These are phyloP conservation scores for Stagonosporopsis chrysanthemi DNA, from an alignment of 2,329 filamentous ascomycete species.

Conservation along the genomic window DNA sequence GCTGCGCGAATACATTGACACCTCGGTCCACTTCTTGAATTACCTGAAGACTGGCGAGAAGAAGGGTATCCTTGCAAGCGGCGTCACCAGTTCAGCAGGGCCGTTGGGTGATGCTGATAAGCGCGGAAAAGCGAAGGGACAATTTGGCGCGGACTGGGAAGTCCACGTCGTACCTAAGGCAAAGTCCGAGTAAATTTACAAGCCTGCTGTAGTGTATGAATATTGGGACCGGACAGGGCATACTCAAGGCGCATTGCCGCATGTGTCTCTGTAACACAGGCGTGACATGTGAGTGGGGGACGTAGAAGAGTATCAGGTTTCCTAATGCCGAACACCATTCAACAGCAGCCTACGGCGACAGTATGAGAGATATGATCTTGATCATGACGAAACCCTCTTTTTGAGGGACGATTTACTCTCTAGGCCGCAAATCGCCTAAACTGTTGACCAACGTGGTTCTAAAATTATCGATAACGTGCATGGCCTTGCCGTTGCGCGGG, in stretches of 20 bases:
- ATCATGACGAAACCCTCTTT: conserved; percentile 7
- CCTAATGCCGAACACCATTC: background rate
- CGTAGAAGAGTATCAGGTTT: background rate
- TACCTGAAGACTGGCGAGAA: conserved; percentile 54
- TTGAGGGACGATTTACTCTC: background rate
- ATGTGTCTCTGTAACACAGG: conserved; percentile 6
- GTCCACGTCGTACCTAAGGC: conserved; percentile 51
- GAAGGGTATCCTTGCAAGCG: conserved; percentile 59
- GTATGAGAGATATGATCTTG: background rate
- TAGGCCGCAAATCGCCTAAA: conserved; percentile 19
- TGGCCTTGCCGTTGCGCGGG: conserved; percentile 18
- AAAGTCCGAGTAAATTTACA: conserved; percentile 6
- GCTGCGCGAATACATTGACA: conserved; percentile 66
- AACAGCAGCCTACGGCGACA: background rate
- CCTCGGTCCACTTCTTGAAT: conserved; percentile 65
- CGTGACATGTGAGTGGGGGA: conserved; percentile 17
- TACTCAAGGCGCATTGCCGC: conserved; percentile 7
- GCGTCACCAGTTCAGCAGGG: conserved; percentile 52
- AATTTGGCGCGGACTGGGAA: conserved; percentile 51
- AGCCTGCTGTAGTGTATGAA: background rate
- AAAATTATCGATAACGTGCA: conserved; percentile 22
- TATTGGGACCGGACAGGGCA: conserved; percentile 5
- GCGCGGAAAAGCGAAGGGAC: conserved; percentile 35
- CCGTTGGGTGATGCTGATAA: conserved; percentile 40
- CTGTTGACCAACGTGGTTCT: conserved; percentile 22